phyloP scores from a whole-genome alignment of 106 monocot species.

The Posidonia australis region DNA sequence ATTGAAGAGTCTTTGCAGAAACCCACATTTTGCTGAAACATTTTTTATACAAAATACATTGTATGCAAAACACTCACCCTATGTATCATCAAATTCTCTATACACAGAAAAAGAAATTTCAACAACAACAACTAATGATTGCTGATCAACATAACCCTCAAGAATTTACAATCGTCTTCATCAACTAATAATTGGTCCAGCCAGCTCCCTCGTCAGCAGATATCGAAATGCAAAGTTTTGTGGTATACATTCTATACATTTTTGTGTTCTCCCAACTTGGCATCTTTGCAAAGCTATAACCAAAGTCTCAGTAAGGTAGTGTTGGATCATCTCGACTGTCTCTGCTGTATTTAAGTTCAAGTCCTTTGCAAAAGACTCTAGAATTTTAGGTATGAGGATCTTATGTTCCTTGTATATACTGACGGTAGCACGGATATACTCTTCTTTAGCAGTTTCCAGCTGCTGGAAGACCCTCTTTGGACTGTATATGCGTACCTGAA shows the following conservation, averaged over 20 bases:
- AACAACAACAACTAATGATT: background rate
- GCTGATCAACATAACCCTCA: background rate
- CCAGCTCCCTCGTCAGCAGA: constrained; percentile 17
- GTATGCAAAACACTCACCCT: too few species aligned
- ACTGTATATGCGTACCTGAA: constrained; percentile 23
- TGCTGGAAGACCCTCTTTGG: constrained; percentile 19
- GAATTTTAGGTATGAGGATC: constrained; percentile 21
- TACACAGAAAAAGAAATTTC: background rate
- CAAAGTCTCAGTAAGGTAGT: constrained; percentile 19
- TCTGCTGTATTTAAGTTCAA: constrained; percentile 4
- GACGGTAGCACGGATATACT: constrained; percentile 22
- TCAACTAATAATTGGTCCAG: constrained; percentile 2
- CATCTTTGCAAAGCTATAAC: constrained; percentile 19
- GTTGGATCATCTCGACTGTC: constrained; percentile 16
- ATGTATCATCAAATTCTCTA: background rate
- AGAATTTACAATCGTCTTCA: background rate
- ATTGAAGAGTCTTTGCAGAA: too few species aligned
- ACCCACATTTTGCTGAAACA: too few species aligned
- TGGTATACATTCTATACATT: constrained; percentile 20
- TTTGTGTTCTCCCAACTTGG: constrained; percentile 16
- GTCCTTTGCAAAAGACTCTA: constrained; percentile 23
- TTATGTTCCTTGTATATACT: constrained; percentile 19
- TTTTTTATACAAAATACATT: too few species aligned
- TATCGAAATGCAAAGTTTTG: constrained; percentile 24
- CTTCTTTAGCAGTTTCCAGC: constrained; percentile 23